Evolutionary conservation across 352 stramenopile species (phyloP).

Genomic region (Phytophthora tubulina): DNA sequence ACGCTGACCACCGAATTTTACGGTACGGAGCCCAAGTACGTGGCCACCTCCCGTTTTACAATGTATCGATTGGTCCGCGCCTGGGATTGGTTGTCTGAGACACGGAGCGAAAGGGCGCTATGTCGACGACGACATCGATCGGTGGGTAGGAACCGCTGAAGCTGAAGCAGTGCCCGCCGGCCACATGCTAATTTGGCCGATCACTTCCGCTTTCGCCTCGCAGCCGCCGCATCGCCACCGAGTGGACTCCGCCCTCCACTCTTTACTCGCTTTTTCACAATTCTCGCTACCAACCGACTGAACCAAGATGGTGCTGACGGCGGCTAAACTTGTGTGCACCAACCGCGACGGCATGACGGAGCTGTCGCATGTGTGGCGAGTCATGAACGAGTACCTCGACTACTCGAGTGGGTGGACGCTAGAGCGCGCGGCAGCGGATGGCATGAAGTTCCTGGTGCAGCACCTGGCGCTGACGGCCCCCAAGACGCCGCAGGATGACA

Average conservation of each 20-base stretch:
- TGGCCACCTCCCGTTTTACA: conserved; percentile 7
- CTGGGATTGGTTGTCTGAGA: conserved; percentile 10
- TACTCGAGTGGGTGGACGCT: conserved; percentile 69
- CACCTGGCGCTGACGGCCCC: conserved; percentile 57
- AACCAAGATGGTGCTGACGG: conserved; percentile 62
- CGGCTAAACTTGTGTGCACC: conserved; percentile 57
- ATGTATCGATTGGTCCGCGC: conserved; percentile 2
- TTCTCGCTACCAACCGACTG: conserved; percentile 7
- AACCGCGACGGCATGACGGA: conserved; percentile 54
- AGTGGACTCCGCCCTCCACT: conserved; percentile 1
- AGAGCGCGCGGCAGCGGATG: conserved; percentile 65
- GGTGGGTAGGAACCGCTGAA: conserved; percentile 5
- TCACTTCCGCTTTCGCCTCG: conserved; percentile 38
- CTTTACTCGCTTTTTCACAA: conserved; percentile 6
- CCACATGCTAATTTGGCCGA: conserved; percentile 5
- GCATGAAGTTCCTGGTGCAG: conserved; percentile 76
- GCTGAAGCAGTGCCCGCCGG: not conserved
- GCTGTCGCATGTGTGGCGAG: conserved; percentile 67
- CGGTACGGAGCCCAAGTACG: conserved; percentile 13
- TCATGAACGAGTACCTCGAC: conserved; percentile 61
- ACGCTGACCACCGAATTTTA: conserved; percentile 18
- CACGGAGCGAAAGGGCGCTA: conserved; percentile 11
- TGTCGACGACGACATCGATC: conserved; percentile 1
- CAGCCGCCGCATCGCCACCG: conserved; percentile 25
- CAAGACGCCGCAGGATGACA: conserved; percentile 36